Conservation (phyloP, 495 filamentous ascomycete species). For the Hyphodiscus hymeniophilus region DNA sequence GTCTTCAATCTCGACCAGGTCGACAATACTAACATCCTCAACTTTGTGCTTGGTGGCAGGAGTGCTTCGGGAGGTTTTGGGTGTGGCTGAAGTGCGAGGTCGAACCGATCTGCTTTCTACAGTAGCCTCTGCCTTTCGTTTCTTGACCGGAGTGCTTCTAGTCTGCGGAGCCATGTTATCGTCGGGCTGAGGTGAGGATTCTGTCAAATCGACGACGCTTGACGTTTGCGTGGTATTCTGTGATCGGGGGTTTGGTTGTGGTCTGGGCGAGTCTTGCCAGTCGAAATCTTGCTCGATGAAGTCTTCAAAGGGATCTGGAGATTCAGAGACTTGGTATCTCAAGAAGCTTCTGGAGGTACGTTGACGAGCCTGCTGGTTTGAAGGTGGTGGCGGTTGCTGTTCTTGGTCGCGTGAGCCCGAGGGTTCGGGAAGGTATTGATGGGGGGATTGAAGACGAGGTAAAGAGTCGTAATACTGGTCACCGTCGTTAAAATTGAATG, state of each 20-base stretch:
- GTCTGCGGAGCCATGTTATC: slow-evolving; percentile 14
- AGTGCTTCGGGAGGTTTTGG: not conserved
- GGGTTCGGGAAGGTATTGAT: not conserved
- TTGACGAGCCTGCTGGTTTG: slow-evolving; percentile 7
- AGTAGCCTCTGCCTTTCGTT: slow-evolving; percentile 27
- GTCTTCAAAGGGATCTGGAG: slow-evolving; percentile 18
- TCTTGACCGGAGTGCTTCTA: no score
- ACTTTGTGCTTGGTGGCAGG: slow-evolving; percentile 2
- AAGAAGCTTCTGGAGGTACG: not conserved
- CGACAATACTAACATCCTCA: slow-evolving; percentile 45
- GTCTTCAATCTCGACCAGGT: slow-evolving; percentile 51
- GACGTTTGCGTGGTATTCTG: slow-evolving; percentile 11
- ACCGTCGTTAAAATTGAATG: not conserved
- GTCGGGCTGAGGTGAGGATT: slow-evolving; percentile 15
- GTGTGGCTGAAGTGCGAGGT: slow-evolving; percentile 12
- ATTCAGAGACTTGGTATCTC: slow-evolving; percentile 9
- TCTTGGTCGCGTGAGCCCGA: not conserved
- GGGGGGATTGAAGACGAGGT: not conserved
- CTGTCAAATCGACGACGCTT: slow-evolving; percentile 25
- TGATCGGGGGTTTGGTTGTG: not conserved
- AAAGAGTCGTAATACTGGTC: slow-evolving; percentile 1
- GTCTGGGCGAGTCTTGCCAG: not conserved
- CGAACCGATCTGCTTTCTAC: slow-evolving; percentile 14
- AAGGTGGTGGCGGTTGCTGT: slow-evolving; percentile 8
- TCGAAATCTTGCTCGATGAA: slow-evolving; percentile 2